Evolutionary conservation across 768 basidiomycete species (phyloP).

Genomic region (Russula ochroleuca): DNA sequence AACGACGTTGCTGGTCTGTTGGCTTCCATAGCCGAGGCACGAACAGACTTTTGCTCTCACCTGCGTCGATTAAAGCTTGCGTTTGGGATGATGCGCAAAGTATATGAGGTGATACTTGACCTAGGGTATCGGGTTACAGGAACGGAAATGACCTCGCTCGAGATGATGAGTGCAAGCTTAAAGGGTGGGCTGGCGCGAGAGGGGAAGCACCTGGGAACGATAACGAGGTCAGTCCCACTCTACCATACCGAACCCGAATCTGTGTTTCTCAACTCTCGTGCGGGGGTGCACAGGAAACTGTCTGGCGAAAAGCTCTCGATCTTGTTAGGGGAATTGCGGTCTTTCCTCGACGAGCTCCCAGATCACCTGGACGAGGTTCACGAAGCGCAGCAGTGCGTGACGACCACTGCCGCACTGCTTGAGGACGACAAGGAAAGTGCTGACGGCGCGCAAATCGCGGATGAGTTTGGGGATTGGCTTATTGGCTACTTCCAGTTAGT

Average conservation of each 20-base stretch:
- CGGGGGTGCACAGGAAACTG: conserved; percentile 41
- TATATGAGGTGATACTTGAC: conserved; percentile 43
- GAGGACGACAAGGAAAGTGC: conserved; percentile 5
- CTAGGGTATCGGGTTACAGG: conserved; percentile 39
- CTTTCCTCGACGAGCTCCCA: conserved; percentile 37
- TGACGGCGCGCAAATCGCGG: conserved; percentile 21
- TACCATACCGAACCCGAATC: neutral
- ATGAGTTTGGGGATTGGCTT: conserved; percentile 48
- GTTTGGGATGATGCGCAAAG: conserved; percentile 43
- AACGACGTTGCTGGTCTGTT: conserved; percentile 35
- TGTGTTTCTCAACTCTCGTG: neutral
- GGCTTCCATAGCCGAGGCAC: conserved; percentile 38
- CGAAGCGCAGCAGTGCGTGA: conserved; percentile 3
- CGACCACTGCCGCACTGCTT: neutral
- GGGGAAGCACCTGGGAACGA: conserved; percentile 43
- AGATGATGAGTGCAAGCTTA: conserved; percentile 45
- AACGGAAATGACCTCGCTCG: conserved; percentile 29
- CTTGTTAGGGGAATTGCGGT: conserved; percentile 42
- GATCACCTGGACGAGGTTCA: conserved; percentile 4
- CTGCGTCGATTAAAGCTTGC: conserved; percentile 42
- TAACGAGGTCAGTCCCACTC: conserved; percentile 43
- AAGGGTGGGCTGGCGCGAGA: conserved; percentile 43
- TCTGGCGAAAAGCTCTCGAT: conserved; percentile 33
- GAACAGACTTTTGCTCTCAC: conserved; percentile 35
- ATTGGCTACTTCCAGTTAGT: conserved; percentile 28